Percentiles rank a stretch among this genome's conserved stretches.
Evolutionary conservation across 179 eudicot genomes (phyloP).

Genomic region (Gypsophila paniculata): DNA sequence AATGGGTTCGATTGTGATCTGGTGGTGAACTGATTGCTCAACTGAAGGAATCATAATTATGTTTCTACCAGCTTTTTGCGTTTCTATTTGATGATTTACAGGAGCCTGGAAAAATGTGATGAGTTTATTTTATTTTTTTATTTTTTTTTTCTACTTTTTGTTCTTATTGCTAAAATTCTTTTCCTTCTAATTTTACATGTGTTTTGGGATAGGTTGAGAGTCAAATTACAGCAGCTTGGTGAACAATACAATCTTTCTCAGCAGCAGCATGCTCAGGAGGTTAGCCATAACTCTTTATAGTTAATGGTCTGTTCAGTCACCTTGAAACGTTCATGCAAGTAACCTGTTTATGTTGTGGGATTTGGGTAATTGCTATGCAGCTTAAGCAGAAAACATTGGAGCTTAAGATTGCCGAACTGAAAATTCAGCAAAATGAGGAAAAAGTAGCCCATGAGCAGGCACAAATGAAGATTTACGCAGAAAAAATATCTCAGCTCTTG

Average conservation of each 20-base stretch:
- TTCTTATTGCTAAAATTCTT: background rate
- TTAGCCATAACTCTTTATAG: slow-evolving; percentile 19
- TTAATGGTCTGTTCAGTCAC: background rate
- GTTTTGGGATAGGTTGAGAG: slow-evolving; percentile 58
- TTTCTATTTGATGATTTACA: background rate
- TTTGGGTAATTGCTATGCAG: slow-evolving; percentile 39
- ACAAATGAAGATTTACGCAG: slow-evolving; percentile 79
- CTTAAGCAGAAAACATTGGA: slow-evolving; percentile 86
- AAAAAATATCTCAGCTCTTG: slow-evolving; percentile 74
- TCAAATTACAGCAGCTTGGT: slow-evolving; percentile 80
- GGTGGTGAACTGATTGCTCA: slow-evolving; percentile 6
- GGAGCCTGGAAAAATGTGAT: background rate
- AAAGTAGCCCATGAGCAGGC: slow-evolving; percentile 72
- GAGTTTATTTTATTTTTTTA: too few relatives aligned
- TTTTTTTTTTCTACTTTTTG: background rate
- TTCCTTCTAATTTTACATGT: background rate
- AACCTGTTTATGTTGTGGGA: slow-evolving; percentile 5
- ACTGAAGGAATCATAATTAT: slow-evolving; percentile 9
- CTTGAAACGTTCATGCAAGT: background rate
- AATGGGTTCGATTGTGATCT: background rate
- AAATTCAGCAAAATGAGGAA: slow-evolving; percentile 75
- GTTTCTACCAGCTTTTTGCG: background rate
- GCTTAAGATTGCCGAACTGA: slow-evolving; percentile 89
- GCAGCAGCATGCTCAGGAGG: slow-evolving; percentile 78
- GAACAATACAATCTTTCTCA: slow-evolving; percentile 81